Percentiles rank a stretch among this genome's conserved stretches.
These are phyloP conservation scores for Conringia planisiliqua DNA, from an alignment of 345 rosid genomes.

Conservation along the genomic window DNA sequence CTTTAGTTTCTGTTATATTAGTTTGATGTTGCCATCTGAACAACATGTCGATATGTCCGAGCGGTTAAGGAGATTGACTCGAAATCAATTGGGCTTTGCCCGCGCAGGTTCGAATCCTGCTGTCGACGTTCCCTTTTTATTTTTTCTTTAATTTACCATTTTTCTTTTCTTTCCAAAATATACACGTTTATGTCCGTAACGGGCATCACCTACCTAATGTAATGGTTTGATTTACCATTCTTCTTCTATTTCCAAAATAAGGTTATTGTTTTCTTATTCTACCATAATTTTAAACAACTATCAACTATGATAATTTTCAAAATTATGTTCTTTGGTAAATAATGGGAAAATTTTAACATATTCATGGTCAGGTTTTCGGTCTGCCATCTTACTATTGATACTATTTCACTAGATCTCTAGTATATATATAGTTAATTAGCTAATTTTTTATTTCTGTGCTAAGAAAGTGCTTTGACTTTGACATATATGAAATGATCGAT, in stretches of 20 bases:
- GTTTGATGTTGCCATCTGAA: accelerated
- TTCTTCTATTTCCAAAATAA: too few species aligned
- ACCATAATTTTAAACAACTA: neutral
- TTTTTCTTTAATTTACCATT: neutral
- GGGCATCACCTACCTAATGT: too few species aligned
- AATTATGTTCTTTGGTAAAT: neutral
- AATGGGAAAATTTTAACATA: neutral
- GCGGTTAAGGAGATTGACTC: constrained; percentile 95
- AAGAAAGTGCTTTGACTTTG: neutral
- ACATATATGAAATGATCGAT: neutral
- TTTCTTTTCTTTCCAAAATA: neutral
- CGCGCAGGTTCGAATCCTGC: constrained; percentile 70
- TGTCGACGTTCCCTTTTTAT: neutral
- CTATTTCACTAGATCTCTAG: neutral
- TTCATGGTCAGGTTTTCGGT: neutral
- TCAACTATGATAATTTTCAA: neutral
- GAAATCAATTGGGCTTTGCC: constrained; percentile 99
- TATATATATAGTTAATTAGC: neutral
- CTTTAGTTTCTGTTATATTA: accelerated
- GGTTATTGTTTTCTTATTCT: neutral
- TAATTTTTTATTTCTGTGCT: neutral
- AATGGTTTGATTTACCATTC: too few species aligned
- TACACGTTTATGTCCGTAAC: neutral
- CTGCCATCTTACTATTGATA: constrained; percentile 6
- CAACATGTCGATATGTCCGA: constrained; percentile 23